Base-by-base conservation (phyloP, 257 asterid species). In the Dorcoceras hygrometricum region DNA sequence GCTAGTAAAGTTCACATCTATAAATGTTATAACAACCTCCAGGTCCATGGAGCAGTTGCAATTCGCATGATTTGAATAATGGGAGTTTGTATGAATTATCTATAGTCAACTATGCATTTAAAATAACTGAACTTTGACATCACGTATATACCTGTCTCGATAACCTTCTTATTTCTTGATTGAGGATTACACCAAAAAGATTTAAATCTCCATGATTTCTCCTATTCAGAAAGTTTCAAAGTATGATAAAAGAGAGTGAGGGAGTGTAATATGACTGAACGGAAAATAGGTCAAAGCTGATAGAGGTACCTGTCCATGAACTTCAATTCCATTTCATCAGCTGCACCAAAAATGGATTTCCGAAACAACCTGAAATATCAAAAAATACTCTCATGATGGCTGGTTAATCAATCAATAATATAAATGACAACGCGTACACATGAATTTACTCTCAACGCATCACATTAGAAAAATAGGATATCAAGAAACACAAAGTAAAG, bases 261-360 rank as follows among this genome's bases (percentile, higher is more conserved):
- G 19, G 29, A 22, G 12, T 27, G 51, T 26, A 26, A 62, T 6
- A 23, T 69, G n/a, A 43, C 70, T 31, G 26, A 68, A 74, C 36
- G n/a, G 58, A 29, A 65, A 57, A 34, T 43, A 23, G 23, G 36
- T 26, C 53, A 39, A 75, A 56, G 71, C n/a, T 68, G 69, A 60
- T 66, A 16, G 53, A 36, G 61, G 69, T 71, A 87, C 98, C 98
- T 89, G 81, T 87, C 85, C 81, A 92, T 83, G 51, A 92, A 92
- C 83, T 89, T 92, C 80, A 92, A 66, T 74, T 92, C 98, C 53
- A 92, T 89, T 86, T 90, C 98, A 83, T 92, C 98, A 9, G 98
- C 98, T 58, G 84, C 96, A 73, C 98, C 98, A 63, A 92, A 92
- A 66, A 92, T 88, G 57, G 86, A 84, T 76, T 92, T 92, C 66